A percentile compares a stretch with the other conserved stretches of the same genome.
phyloP scores from a whole-genome alignment of 495 filamentous ascomycete species.

The Neurospora sp. region DNA sequence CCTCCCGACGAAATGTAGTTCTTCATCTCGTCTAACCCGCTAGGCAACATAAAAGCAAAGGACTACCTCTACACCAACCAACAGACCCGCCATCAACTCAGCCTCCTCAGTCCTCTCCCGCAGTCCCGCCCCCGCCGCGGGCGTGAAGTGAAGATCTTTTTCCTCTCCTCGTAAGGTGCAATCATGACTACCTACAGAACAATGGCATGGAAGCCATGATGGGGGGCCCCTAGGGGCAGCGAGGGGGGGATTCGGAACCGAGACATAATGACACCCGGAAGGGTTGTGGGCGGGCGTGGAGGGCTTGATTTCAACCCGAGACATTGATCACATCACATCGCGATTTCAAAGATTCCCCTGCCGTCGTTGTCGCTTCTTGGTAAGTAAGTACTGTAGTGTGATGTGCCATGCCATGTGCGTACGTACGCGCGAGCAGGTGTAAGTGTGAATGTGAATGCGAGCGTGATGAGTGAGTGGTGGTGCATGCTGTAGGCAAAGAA shows the following conservation, averaged over 20 bases:
- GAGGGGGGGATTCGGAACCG: background rate
- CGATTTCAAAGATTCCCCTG: background rate
- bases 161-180: background rate
- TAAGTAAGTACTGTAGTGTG: background rate
- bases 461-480: background rate
- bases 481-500: background rate
- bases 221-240: background rate
- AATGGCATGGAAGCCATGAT: background rate
- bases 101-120: background rate
- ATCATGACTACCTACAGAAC: background rate
- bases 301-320: background rate
- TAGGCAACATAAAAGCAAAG: background rate
- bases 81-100: background rate
- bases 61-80: no score
- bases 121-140: background rate
- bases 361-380: background rate
- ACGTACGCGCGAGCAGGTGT: background rate
- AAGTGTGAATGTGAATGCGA: background rate
- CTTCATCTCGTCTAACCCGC: background rate
- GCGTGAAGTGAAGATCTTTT: background rate
- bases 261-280: background rate
- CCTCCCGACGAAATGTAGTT: background rate
- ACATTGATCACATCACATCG: background rate
- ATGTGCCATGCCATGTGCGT: background rate
- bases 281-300: background rate